These are phyloP conservation scores for Corymbia calophylla DNA, from an alignment of 441 rosid species.

Conservation along the genomic window DNA sequence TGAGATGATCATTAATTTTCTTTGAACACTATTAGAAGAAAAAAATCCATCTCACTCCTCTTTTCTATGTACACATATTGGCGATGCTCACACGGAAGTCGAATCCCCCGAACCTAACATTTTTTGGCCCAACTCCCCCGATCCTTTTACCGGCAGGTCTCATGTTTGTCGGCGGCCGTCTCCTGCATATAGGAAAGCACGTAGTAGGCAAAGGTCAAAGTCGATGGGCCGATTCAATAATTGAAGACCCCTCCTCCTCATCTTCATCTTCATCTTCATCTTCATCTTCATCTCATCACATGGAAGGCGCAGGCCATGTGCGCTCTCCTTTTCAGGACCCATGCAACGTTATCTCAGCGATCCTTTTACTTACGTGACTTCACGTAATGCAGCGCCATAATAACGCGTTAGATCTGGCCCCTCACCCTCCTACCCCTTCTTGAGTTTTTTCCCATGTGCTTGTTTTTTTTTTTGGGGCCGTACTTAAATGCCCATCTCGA, in stretches of 20 bases:
- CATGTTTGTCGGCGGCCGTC: background rate
- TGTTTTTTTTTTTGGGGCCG: background rate
- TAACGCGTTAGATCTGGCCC: background rate
- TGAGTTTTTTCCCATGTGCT: background rate
- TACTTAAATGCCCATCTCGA: background rate
- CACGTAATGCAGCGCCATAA: background rate
- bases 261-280: background rate
- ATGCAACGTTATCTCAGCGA: background rate
- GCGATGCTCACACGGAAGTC: background rate
- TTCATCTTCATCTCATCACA: background rate
- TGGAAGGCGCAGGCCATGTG: background rate
- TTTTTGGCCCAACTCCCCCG: background rate
- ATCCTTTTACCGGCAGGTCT: rapidly evolving
- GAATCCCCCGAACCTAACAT: background rate
- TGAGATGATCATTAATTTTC: background rate
- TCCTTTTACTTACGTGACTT: background rate
- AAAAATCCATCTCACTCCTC: background rate
- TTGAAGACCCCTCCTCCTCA: background rate
- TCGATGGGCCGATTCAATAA: background rate
- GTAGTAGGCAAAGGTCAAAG: background rate
- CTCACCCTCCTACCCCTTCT: background rate
- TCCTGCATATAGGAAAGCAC: background rate
- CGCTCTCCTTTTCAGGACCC: background rate
- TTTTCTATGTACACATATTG: background rate
- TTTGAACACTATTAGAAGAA: background rate